These are phyloP conservation scores for Alternaria solani DNA, from an alignment of 2,329 filamentous ascomycete species.

Conservation along the genomic window DNA sequence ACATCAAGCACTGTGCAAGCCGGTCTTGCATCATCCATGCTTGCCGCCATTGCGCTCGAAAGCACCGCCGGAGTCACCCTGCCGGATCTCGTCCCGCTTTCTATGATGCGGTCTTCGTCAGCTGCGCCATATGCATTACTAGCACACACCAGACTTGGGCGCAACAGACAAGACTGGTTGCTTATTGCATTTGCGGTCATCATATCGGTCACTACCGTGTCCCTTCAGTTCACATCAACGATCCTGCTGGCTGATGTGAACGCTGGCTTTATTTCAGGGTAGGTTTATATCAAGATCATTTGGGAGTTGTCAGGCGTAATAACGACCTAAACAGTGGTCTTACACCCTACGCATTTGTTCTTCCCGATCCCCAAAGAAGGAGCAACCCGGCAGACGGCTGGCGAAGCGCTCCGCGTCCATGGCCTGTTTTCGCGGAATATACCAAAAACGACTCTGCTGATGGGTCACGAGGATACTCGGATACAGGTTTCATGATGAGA, in stretches of 20 bases:
- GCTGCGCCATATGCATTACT: not conserved
- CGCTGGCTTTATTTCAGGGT: not conserved
- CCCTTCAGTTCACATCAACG: not conserved
- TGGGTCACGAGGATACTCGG: not conserved
- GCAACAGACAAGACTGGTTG: not conserved
- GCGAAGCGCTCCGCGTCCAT: not conserved
- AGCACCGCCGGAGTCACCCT: not conserved
- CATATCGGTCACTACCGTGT: not conserved
- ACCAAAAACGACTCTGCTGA: not conserved
- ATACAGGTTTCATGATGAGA: not conserved
- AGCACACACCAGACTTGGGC: not conserved
- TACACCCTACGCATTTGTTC: not conserved
- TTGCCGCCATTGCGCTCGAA: not conserved
- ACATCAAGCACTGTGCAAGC: not conserved
- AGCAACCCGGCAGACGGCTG: not conserved
- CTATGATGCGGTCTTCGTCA: not conserved
- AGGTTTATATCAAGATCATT: rapidly evolving
- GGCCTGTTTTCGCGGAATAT: not conserved
- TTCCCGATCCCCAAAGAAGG: not conserved
- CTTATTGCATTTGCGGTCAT: not conserved
- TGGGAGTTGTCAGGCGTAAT: not conserved
- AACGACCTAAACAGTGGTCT: not conserved
- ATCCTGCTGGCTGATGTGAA: not conserved
- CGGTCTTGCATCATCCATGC: not conserved
- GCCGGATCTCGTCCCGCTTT: not conserved